Evolutionary conservation across 2,329 filamentous ascomycete species (phyloP), one percentile per base, ranked within the genome.

Genomic region (Fusarium sulawesiense): DNA sequence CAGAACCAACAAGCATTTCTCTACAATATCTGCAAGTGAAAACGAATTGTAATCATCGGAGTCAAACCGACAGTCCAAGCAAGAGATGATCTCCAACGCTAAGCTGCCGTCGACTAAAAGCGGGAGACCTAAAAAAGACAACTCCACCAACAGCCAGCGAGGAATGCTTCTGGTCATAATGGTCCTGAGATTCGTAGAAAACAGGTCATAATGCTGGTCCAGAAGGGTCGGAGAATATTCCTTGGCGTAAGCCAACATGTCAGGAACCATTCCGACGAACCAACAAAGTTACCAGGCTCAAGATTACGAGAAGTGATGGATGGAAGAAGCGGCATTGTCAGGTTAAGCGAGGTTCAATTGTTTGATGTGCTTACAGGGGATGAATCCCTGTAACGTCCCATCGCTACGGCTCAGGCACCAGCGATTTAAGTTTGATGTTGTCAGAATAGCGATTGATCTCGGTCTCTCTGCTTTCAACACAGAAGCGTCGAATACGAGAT

Each of bases 321-420:
- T n/a, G 34, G 34, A 37, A 37, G 34, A 37, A 37, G 13, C 48
- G 32, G 21, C 32, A 23, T 32, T 40, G 18, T 25, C 34, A 51
- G 7, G 4, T 13, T 37, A 25, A 37, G 32, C 13, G 12, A 20
- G 12, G 18, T 27, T 34, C 10, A 18, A 18, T 14, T 30, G 56
- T 42, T 41, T 58, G 37, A 32, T 42, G 49, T 53, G 47, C 27
- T 32, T 29, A 30, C 30, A 49, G 30, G 44, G 53, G 44, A 40
- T n/a, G 10, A 30, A 10, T 14, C 44, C 23, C 11, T 29, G 30
- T 14, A 40, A 56, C 7, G 27, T 50, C 40, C 61, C 60, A 44
- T 32, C 8, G n/a, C n/a, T 27, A 57, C 25, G 60, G 61, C 25
- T 49, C 60, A 57, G 51, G 61, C n/a, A 64, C 58, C 25, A 30